Evolutionary conservation across 2,329 filamentous ascomycete genomes (phyloP), one percentile per base, ranked within the genome.

Genomic region (Ceratocystis albifundus): DNA sequence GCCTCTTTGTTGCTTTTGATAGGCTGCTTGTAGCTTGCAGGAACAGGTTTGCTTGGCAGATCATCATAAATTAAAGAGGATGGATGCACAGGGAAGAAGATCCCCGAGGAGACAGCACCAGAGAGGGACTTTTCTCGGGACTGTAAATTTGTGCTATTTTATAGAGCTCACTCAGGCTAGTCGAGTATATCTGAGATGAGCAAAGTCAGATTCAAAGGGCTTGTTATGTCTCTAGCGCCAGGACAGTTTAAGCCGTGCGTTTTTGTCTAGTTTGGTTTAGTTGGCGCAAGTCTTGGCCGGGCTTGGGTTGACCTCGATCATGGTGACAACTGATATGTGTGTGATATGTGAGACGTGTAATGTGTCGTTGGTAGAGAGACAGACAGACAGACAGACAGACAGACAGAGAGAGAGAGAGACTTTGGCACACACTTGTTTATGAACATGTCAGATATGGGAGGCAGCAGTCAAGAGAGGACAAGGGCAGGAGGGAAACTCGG

Each of bases 231-330:
- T 53, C 8, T n/a, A 48, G 30, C 55, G 55, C 55, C 32, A 28
- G 55, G 55, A 59, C 55, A 22, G 55, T 59, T 36, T 59, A 28
- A 59, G 55, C 55, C 28, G 55, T 59, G 55, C 55, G 55, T 32
- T n/a, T 17, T 15, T 59, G 32, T 20, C 20, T 30, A 59, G 55
- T n/a, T 36, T 12, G 15, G 55, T n/a, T 36, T 12, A 41, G 55
- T 59, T 59, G 32, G 55, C 22, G 17, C 12, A 30, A 59, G 48
- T 4, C 55, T 59, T 59, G 28, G 25, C n/a, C n/a, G n/a, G n/a
- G n/a, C 30, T 36, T 59, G 36, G 10, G 36, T 41, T 15, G 36
- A 41, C 36, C 36, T 41, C 36, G 36, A 41, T 41, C 10, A 41
- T 41, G 36, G 12, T 4, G 36, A 41, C 36, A 41, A 41, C 36